Evolutionary conservation across 768 basidiomycete species (phyloP).

Genomic region (Clathrus columnatus): DNA sequence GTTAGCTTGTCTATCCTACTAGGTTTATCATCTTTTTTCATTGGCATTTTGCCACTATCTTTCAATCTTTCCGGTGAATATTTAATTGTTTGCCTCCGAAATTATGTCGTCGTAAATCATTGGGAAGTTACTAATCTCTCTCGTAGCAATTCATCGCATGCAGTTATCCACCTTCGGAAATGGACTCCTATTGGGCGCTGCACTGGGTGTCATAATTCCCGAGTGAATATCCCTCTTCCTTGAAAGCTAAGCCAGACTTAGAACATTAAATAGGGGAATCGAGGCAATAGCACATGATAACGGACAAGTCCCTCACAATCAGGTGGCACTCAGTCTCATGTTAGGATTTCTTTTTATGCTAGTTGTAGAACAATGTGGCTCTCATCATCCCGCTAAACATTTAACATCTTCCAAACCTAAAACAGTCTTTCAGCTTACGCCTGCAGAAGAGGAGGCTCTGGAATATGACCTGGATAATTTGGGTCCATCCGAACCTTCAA

Average conservation of each 20-base stretch:
- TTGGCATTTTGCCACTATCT: conserved; percentile 69
- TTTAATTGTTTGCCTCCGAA: too few relatives aligned
- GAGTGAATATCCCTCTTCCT: conserved; percentile 52
- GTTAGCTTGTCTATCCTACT: conserved; percentile 52
- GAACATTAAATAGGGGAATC: conserved; percentile 47
- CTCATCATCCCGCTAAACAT: conserved; percentile 13
- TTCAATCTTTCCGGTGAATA: conserved; percentile 61
- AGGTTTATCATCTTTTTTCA: conserved; percentile 53
- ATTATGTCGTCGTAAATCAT: too few relatives aligned
- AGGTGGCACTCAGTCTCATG: conserved; percentile 56
- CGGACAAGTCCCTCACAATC: conserved; percentile 33
- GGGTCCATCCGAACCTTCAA: background rate
- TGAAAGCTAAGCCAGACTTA: background rate
- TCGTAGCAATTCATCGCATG: conserved; percentile 31
- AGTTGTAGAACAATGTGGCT: conserved; percentile 53
- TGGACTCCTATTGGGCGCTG: conserved; percentile 83
- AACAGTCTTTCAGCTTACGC: conserved; percentile 2
- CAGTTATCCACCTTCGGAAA: conserved; percentile 56
- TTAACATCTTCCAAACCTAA: background rate
- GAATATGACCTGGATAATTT: conserved; percentile 17
- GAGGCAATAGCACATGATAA: conserved; percentile 43
- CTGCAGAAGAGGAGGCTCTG: conserved; percentile 7
- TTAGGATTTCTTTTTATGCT: conserved; percentile 59
- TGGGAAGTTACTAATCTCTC: background rate
- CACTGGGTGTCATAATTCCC: conserved; percentile 85